Evolutionary conservation across 1,284 basidiomycete species (phyloP).

Genomic region (Earliella scabrosa): DNA sequence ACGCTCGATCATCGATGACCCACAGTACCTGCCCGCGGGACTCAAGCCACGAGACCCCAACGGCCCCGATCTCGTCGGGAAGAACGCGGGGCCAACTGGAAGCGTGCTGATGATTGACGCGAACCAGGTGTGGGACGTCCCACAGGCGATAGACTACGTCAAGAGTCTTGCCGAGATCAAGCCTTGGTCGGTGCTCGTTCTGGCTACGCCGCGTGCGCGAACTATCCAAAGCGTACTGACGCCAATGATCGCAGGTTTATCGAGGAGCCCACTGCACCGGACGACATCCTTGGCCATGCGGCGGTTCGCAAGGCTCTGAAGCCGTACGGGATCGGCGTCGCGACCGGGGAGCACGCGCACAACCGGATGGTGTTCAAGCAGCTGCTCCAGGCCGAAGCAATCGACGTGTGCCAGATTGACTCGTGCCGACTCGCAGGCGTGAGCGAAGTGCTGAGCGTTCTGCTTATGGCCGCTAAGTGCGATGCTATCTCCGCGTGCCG

Average conservation of each 20-base stretch:
- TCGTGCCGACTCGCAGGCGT: slow-evolving; percentile 92
- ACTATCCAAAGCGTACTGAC: not conserved
- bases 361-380: slow-evolving; percentile 99
- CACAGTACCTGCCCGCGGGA: slow-evolving; percentile 66
- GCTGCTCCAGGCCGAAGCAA: slow-evolving; percentile 89
- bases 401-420: slow-evolving; percentile 97
- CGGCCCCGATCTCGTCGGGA: slow-evolving; percentile 70
- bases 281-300: slow-evolving; percentile 88
- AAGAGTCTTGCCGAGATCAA: slow-evolving; percentile 80
- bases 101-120: slow-evolving; percentile 96
- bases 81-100: slow-evolving; percentile 95
- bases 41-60: slow-evolving; percentile 64
- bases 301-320: slow-evolving; percentile 81
- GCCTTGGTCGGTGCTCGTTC: slow-evolving; percentile 83
- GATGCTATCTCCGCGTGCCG: slow-evolving; percentile 25
- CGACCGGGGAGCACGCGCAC: slow-evolving; percentile 95
- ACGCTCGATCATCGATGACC: slow-evolving; percentile 93
- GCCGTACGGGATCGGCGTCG: slow-evolving; percentile 88
- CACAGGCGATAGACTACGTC: slow-evolving; percentile 92
- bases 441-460: slow-evolving; percentile 91
- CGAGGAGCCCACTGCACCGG: slow-evolving; percentile 93
- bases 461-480: slow-evolving; percentile 92
- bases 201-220: not conserved
- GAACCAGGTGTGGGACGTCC: slow-evolving; percentile 97
- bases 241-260: slow-evolving; percentile 70